Base-by-base conservation (phyloP, 139 green algal genomes). In the Haematococcus sp. region DNA sequence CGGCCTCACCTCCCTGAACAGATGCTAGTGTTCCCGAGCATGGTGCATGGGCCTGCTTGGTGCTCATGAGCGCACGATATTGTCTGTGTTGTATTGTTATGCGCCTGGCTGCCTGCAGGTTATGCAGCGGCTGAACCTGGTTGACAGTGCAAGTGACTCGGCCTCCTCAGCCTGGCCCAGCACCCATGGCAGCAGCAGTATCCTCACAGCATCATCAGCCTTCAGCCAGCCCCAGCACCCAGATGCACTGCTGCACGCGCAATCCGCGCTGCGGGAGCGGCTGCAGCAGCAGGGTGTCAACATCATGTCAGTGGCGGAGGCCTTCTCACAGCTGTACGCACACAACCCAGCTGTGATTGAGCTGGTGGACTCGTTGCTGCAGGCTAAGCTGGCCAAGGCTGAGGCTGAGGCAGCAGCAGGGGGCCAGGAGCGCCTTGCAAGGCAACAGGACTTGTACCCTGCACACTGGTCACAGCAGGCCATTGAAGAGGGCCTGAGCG, bases 401-500 rank as follows among this genome's bases (percentile, higher is more conserved):
- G 35, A 51, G 68, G 4, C 4, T 27, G 23, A 64, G 65, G 20
- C 13, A 68, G 13, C 15, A 51, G 60, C 60, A 52, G 60, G 11
- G 60, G 27, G 11, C 13, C 5, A 16, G 20, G 58, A 4, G n/a
- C 20, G 58, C n/a, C 58, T 16, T 7, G 30, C 7, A 5, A 28
- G 34, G 68, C 27, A 2, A 49, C 52, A 46, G 13, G 63, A 35
- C 23, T 34, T 32, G 61, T 81, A 77, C 49, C 0, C 17, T 2
- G 55, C 80, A 4, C 80, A 86, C 68, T 64, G 82, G 52, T 52
- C 34, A 20, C 22, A 60, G 1, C 70, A 73, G 15, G 76, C 72
- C 4, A 11, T 85, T 31, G 80, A 86, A 63, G 74, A 75, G 52
- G 80, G 77, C 13, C 80, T 86, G 46, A 56, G 55, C 16, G 25